Evolutionary conservation across 192 early-diverging fungal species (phyloP).

Genomic region (Gaertneriomyces semiglobifer): DNA sequence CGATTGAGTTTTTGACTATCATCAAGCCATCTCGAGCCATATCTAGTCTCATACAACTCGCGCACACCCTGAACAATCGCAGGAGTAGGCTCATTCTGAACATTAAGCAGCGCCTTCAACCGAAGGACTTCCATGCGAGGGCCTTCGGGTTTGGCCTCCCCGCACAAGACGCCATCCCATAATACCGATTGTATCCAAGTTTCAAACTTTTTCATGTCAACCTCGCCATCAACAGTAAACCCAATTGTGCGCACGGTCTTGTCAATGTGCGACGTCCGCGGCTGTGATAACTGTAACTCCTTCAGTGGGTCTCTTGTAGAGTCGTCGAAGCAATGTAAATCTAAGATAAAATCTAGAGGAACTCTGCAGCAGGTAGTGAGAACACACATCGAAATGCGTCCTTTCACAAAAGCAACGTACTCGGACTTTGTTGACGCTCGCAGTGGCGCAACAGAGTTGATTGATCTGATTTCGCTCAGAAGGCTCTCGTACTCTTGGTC

Average conservation of each 20-base stretch:
- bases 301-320: constrained; percentile 35
- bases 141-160: not conserved
- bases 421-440: constrained; percentile 39
- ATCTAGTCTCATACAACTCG: constrained; percentile 64
- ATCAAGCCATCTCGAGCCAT: constrained; percentile 36
- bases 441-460: constrained; percentile 55
- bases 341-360: constrained; percentile 56
- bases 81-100: constrained; percentile 15
- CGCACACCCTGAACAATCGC: constrained; percentile 61
- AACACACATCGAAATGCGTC: constrained; percentile 3
- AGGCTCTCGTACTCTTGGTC: constrained; percentile 17
- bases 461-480: constrained; percentile 12
- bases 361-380: constrained; percentile 37
- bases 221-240: constrained; percentile 42
- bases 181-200: constrained; percentile 73
- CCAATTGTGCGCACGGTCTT: constrained; percentile 56
- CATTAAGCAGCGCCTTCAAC: constrained; percentile 59
- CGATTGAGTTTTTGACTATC: constrained; percentile 37
- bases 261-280: constrained; percentile 37
- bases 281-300: not conserved
- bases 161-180: constrained; percentile 54
- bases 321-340: constrained; percentile 61
- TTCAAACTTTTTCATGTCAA: constrained; percentile 58
- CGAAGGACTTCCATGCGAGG: constrained; percentile 48
- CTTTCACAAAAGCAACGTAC: constrained; percentile 10